A percentile compares a stretch with the other conserved stretches of the same genome.
phyloP scores from a whole-genome alignment of 768 basidiomycete species.

The Hygrocybe coccinea region DNA sequence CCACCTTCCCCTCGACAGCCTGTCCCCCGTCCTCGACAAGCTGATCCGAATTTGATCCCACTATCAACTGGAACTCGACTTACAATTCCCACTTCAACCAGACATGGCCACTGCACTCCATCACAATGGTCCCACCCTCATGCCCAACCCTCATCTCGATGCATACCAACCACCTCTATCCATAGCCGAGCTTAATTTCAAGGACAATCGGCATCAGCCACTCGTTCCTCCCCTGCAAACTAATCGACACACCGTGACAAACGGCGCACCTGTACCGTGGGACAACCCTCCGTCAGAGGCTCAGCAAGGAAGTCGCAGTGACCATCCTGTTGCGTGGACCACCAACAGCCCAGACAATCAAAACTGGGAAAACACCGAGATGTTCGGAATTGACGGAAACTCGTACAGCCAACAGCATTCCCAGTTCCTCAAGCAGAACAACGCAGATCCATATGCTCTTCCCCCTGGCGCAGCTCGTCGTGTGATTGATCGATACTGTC shows the following conservation, averaged over 20 bases:
- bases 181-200: constrained; percentile 57
- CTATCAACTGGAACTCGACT: neutral
- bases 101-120: constrained; percentile 51
- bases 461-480: constrained; percentile 42
- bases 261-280: constrained; percentile 14
- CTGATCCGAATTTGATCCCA: neutral
- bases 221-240: constrained; percentile 30
- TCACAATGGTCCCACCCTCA: constrained; percentile 36
- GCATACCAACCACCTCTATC: neutral
- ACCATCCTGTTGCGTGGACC: too few relatives aligned
- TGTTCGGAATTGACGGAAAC: neutral
- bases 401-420: constrained; percentile 20
- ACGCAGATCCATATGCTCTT: constrained; percentile 41
- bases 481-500: constrained; percentile 48
- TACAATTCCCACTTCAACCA: constrained; percentile 18
- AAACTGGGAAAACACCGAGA: neutral
- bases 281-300: neutral
- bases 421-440: constrained; percentile 16
- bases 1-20: neutral
- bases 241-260: constrained; percentile 20
- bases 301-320: too few relatives aligned
- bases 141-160: constrained; percentile 17
- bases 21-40: neutral
- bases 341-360: neutral
- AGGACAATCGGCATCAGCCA: constrained; percentile 56